phyloP scores from a whole-genome alignment of 495 filamentous ascomycete genomes.

The Trichoderma asperelloides region DNA sequence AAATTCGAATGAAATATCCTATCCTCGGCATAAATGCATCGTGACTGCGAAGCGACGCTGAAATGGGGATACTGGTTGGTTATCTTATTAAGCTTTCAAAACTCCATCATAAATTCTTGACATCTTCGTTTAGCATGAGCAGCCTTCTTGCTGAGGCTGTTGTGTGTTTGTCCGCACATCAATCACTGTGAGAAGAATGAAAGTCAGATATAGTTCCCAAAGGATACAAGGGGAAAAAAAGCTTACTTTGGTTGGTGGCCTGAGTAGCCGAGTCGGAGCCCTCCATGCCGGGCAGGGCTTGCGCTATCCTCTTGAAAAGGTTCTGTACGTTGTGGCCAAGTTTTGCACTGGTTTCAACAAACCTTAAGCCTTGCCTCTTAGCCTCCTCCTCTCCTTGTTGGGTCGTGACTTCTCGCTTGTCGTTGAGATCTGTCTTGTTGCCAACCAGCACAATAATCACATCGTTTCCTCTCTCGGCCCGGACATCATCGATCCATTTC shows the following conservation, averaged over 20 bases:
- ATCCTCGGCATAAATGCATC: not conserved
- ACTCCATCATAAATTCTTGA: not conserved
- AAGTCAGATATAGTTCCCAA: not conserved
- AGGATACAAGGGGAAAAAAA: not conserved
- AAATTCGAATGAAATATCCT: not conserved
- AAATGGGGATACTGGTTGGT: conserved; percentile 4
- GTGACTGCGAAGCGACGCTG: not conserved
- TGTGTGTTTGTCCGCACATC: conserved; percentile 84
- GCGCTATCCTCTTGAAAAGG: conserved; percentile 92
- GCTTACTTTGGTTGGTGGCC: conserved; percentile 57
- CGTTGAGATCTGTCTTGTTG: conserved; percentile 97
- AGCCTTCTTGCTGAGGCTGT: conserved; percentile 65
- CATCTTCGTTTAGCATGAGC: conserved; percentile 54
- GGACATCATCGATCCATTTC: conserved; percentile 99
- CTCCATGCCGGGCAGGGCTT: conserved; percentile 97
- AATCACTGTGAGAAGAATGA: conserved; percentile 12
- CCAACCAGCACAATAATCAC: conserved; percentile 98
- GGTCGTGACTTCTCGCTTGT: conserved; percentile 93
- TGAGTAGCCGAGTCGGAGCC: conserved; percentile 58
- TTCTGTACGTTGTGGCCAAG: conserved; percentile 96
- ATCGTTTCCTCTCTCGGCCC: conserved; percentile 91
- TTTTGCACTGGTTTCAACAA: conserved; percentile 97
- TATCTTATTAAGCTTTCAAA: not conserved
- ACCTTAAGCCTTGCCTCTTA: conserved; percentile 95
- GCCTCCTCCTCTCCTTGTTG: conserved; percentile 95